Base-by-base conservation (phyloP, 2,329 filamentous ascomycete species). In the Coniochaeta sp. region DNA sequence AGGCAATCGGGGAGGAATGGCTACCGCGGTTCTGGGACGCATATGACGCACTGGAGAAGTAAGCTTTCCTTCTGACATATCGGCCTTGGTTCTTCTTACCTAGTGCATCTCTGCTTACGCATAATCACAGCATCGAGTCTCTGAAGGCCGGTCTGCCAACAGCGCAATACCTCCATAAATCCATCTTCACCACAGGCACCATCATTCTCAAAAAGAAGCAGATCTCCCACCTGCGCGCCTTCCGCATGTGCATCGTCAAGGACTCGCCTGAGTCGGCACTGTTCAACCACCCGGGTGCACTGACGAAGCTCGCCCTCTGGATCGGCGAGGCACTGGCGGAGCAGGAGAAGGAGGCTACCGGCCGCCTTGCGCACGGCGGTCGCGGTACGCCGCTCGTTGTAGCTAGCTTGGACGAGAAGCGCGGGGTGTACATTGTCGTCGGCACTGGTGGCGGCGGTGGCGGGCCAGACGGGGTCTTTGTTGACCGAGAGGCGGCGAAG, bases 271-370 rank as follows among this genome's bases (percentile, higher is more conserved):
- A 98, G 67, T 89, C 96, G 0, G 77, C 84, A n/a, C 82, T 98
- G 12, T 99, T 99, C 75, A 92, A 89, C 0, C 93, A 98, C 69
- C 93, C 95, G 0, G 91, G 93, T 6, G 95, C 95, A 1, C 78
- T 99, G 26, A 96, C 93, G 1, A 97, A 98, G 73, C 82, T 99
- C 16, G 93, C 93, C 0, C 81, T 96, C 3, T 99, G 95, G 95
- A 85, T 99, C 47, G 91, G 89, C 54, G 93, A 98, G 74, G 95
- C 95, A 0, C 87, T 98, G 52, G 85, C 89, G 1, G 93, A 97
- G 65, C 89, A 96, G 68, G 95, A 98, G 73, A 86, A 87, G 58
- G 91, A 95, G 63, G 74, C 78, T 0, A 89, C 88, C 26, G 90
- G 90, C 1, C 86, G 85, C 62, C 79, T 89, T 33, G 82, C 84